phyloP scores from a whole-genome alignment of 208 protist species.

The Trypanosomatidae sp. region DNA sequence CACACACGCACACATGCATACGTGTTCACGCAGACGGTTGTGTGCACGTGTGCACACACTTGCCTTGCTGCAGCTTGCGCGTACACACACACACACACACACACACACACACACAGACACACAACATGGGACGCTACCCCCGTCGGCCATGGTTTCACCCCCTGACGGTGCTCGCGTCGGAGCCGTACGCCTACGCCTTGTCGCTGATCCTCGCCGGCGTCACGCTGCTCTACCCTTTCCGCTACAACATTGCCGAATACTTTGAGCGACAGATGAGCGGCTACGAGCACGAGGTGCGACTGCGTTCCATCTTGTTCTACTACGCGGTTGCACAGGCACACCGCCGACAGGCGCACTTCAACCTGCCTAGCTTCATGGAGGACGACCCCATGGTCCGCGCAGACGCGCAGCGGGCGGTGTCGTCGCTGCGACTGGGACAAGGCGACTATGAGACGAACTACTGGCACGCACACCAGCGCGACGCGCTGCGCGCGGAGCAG shows the following conservation, averaged over 20 bases:
- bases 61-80: too few relatives aligned
- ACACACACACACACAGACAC: too few relatives aligned
- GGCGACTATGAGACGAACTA: constrained; percentile 76
- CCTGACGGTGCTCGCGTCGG: constrained; percentile 68
- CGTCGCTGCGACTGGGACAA: constrained; percentile 38
- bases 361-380: constrained; percentile 51
- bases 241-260: constrained; percentile 77
- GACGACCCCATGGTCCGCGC: constrained; percentile 49
- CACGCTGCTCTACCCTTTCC: constrained; percentile 35
- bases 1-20: too few relatives aligned
- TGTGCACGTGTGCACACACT: too few relatives aligned
- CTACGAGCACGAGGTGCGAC: constrained; percentile 55
- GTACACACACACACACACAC: too few relatives aligned
- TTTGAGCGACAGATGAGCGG: constrained; percentile 73
- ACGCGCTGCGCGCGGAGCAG: constrained; percentile 77
- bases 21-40: too few relatives aligned
- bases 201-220: constrained; percentile 22
- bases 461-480: constrained; percentile 74
- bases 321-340: constrained; percentile 82
- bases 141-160: constrained; percentile 78
- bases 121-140: constrained; percentile 71
- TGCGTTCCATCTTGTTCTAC: constrained; percentile 77
- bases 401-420: constrained; percentile 19
- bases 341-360: constrained; percentile 67
- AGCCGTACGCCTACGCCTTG: constrained; percentile 39